Percentiles rank a stretch among this genome's conserved stretches.
Conservation (phyloP, 192 early-diverging fungal species). For the Coemansia sp. region DNA sequence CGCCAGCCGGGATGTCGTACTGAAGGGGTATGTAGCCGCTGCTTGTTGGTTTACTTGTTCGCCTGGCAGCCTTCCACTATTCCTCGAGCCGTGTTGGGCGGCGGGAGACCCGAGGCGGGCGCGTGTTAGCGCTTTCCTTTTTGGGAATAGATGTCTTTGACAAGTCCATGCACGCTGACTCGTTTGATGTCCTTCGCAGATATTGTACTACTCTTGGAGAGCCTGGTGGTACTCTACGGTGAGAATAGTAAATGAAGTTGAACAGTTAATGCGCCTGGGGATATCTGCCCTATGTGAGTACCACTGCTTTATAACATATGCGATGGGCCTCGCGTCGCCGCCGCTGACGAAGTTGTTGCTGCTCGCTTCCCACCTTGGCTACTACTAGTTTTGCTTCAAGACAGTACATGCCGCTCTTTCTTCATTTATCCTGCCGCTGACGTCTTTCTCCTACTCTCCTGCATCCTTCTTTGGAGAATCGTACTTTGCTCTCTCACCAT, state of each 20-base stretch:
- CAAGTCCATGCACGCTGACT: background rate
- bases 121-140: background rate
- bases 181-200: background rate
- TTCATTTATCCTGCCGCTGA: background rate
- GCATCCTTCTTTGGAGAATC: background rate
- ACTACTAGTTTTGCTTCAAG: background rate
- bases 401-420: background rate
- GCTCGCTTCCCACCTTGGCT: background rate
- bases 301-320: constrained; percentile 1
- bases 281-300: background rate
- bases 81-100: background rate
- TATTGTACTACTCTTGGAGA: background rate
- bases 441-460: background rate
- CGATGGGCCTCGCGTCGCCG: background rate
- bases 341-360: constrained; percentile 2
- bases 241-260: constrained; percentile 6
- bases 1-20: background rate
- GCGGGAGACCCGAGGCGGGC: background rate
- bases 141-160: background rate
- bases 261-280: background rate
- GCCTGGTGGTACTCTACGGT: background rate
- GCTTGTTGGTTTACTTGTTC: constrained; percentile 1
- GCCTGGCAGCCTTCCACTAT: background rate
- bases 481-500: background rate
- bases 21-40: background rate